Evolutionary conservation across 2,329 filamentous ascomycete genomes (phyloP).

Genomic region (Ceratocystis smalleyi): DNA sequence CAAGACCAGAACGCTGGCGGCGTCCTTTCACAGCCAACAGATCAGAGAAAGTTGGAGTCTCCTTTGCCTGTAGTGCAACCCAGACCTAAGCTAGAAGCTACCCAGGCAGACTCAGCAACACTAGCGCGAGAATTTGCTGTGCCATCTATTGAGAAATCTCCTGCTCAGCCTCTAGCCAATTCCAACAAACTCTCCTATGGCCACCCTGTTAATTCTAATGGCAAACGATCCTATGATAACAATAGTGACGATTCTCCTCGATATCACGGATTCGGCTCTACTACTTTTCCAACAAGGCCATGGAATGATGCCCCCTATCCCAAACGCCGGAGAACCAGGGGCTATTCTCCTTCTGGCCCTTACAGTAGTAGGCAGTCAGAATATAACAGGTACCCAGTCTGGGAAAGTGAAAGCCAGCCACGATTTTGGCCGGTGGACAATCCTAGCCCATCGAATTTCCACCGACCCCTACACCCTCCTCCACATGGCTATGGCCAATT

Average conservation of each 20-base stretch:
- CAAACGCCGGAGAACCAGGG: background rate
- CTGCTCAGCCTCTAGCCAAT: background rate
- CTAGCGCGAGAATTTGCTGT: constrained; percentile 4
- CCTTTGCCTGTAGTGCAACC: background rate
- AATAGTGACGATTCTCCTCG: background rate
- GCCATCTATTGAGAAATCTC: constrained; percentile 11
- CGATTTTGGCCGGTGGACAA: background rate
- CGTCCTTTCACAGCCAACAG: background rate
- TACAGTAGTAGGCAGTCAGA: background rate
- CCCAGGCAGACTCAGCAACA: background rate
- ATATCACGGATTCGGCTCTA: background rate
- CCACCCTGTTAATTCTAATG: background rate
- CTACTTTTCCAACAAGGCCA: background rate
- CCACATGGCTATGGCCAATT: fast-evolving
- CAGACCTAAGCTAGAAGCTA: background rate
- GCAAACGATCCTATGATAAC: constrained; percentile 5
- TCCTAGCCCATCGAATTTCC: background rate
- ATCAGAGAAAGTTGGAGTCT: background rate
- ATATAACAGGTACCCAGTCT: background rate
- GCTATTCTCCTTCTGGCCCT: background rate
- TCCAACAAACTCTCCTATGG: background rate
- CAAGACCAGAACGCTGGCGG: background rate
- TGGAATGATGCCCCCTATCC: background rate
- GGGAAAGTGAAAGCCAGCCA: background rate
- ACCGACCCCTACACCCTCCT: background rate